Evolutionary conservation across 371 early-diverging fungal genomes (phyloP).

Genomic region (Entomophthora muscae): DNA sequence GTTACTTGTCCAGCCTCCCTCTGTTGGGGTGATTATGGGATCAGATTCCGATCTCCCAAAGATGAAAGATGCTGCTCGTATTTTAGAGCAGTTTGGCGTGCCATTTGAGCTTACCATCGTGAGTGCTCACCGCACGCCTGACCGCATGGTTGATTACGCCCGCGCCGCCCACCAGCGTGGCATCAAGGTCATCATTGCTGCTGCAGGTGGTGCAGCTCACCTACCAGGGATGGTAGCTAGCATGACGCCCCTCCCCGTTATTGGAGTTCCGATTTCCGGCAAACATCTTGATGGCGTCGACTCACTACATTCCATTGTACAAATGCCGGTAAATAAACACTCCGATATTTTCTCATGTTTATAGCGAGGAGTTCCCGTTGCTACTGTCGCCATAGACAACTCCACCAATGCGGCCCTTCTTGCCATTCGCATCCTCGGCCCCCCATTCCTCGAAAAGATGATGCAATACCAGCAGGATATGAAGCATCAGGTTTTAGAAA

Average conservation of each 20-base stretch:
- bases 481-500: conserved; percentile 67
- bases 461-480: conserved; percentile 48
- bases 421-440: conserved; percentile 83
- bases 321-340: conserved; percentile 72
- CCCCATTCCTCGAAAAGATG: conserved; percentile 57
- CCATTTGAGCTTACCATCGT: conserved; percentile 91
- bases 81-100: conserved; percentile 70
- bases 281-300: conserved; percentile 87
- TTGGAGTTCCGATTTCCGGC: conserved; percentile 91
- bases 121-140: conserved; percentile 89
- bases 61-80: conserved; percentile 74
- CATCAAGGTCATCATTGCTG: conserved; percentile 87
- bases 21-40: conserved; percentile 95
- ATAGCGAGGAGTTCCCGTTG: conserved; percentile 90
- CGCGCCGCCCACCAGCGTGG: conserved; percentile 72
- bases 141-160: conserved; percentile 83
- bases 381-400: conserved; percentile 94
- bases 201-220: conserved; percentile 96
- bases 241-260: conserved; percentile 85
- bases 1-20: conserved; percentile 27
- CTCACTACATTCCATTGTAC: conserved; percentile 88
- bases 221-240: conserved; percentile 97
- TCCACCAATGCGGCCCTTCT: conserved; percentile 85
- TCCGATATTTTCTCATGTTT: not conserved
- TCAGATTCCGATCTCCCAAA: conserved; percentile 90